These are phyloP conservation scores for Cyberlindnera misumaiensis DNA, from an alignment of 805 yeast genomes.

Conservation along the genomic window DNA sequence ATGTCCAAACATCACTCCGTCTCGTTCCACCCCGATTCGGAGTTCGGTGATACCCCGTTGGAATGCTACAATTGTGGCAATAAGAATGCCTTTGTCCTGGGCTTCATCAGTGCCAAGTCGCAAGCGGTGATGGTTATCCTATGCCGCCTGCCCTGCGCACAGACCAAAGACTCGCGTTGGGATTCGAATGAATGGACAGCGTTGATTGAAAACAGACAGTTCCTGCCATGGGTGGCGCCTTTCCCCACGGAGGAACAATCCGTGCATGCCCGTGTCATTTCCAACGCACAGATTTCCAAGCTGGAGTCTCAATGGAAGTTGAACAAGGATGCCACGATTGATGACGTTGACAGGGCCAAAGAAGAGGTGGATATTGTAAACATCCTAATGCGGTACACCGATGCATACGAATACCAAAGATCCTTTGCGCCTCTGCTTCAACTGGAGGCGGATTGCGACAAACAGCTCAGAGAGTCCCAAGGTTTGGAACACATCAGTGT, in stretches of 20 bases:
- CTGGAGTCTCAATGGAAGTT: conserved; percentile 80
- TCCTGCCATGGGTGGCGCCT: conserved; percentile 76
- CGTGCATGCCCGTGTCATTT: conserved; percentile 46
- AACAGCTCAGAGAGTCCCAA: conserved; percentile 66
- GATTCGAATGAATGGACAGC: conserved; percentile 86
- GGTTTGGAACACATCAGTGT: conserved; percentile 67
- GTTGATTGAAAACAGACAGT: conserved; percentile 68
- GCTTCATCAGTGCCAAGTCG: conserved; percentile 81
- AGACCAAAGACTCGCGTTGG: conserved; percentile 71
- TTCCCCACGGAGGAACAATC: conserved; percentile 60
- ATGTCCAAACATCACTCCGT: conserved; percentile 71
- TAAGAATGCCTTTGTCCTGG: conserved; percentile 71
- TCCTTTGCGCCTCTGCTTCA: conserved; percentile 79
- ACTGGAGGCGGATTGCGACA: conserved; percentile 77
- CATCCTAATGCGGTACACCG: conserved; percentile 66
- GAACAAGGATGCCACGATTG: conserved; percentile 63
- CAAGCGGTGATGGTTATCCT: conserved; percentile 82
- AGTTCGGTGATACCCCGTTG: conserved; percentile 76
- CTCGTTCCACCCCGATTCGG: conserved; percentile 70
- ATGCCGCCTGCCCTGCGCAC: conserved; percentile 87
- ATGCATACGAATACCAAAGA: conserved; percentile 80
- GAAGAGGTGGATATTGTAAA: conserved; percentile 58
- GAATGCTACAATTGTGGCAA: conserved; percentile 92
- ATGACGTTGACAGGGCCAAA: conserved; percentile 49
- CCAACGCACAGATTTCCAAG: conserved; percentile 58